Evolutionary conservation across 2,329 filamentous ascomycete species (phyloP), one percentile per base, ranked within the genome.

Genomic region (Endocalyx cinctus): DNA sequence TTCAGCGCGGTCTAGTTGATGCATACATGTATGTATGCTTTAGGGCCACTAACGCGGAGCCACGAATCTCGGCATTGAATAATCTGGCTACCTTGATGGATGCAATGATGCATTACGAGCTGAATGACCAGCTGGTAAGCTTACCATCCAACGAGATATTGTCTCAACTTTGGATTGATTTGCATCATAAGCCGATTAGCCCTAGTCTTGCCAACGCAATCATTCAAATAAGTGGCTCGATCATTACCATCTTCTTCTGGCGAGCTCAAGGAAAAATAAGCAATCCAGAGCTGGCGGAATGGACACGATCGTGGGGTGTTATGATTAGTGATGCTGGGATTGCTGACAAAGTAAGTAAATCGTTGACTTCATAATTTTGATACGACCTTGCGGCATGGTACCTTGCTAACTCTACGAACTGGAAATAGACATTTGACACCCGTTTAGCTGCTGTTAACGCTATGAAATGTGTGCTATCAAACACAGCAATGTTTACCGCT

Each of bases 391-490:
- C 19, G 26, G 20, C n/a, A 15, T 5, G n/a, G 3, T 1, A 4
- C 22, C n/a, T 33, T 29, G 8, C 14, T 34, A 36, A 12, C 30
- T 19, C 27, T 44, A 33, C 6, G 20, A 23, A 31, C 20, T 31
- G 37, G 31, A 17, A 41, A 6, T 41, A 81, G 74, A 72, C 75
- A 13, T 84, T 83, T 38, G 77, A 84, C 50, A 77, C 71, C 1
- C 76, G 83, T 31, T 66, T 76, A 47, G 74, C 82, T 0, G 78
- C 77, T 1, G 67, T 69, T 2, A 57, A 62, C 23, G 74, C 81
- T 2, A 62, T 85, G 11, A 52, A 51, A 23, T 72, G 69, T 11
- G 74, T 77, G 54, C 72, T 66, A 47, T n/a, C n/a, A n/a, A n/a
- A n/a, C n/a, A n/a, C n/a, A n/a, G n/a, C n/a, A n/a, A n/a, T n/a